Conservation (phyloP, 208 protist species). For the Lotmaria passim region DNA sequence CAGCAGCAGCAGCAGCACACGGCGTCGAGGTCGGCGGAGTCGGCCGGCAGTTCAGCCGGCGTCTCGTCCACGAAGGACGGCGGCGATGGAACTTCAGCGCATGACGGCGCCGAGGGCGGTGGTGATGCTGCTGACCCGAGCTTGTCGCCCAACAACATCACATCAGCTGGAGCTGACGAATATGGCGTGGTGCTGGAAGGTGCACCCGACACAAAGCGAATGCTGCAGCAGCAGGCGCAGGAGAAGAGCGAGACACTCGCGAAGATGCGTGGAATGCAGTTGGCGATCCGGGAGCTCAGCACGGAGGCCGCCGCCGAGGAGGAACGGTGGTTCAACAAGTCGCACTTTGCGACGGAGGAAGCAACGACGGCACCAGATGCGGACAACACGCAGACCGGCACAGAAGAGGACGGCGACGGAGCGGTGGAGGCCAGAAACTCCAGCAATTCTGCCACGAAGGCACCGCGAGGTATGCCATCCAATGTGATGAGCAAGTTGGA, state of each 20-base stretch:
- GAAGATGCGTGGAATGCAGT: constrained; percentile 62
- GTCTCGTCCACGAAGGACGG: neutral
- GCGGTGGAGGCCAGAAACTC: neutral
- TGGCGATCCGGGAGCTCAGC: constrained; percentile 45
- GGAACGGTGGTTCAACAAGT: constrained; percentile 11
- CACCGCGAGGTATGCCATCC: neutral
- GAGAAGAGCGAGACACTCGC: constrained; percentile 45
- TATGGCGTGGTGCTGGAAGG: constrained; percentile 18
- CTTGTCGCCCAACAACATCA: neutral
- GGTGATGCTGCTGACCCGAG: neutral
- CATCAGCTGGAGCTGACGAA: neutral
- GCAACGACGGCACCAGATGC: neutral
- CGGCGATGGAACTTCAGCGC: neutral
- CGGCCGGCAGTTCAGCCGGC: neutral
- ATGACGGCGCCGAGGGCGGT: neutral
- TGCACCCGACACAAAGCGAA: constrained; percentile 11
- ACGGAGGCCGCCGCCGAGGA: constrained; percentile 37
- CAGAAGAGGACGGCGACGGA: neutral
- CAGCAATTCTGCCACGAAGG: neutral
- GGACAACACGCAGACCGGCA: too few relatives aligned
- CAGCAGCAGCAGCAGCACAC: neutral
- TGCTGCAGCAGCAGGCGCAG: constrained; percentile 24
- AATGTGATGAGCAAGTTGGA: constrained; percentile 24
- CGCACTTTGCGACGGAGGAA: neutral
- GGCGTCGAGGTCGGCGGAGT: neutral